A percentile compares a stretch with the other conserved stretches of the same genome.
Evolutionary conservation across 179 eudicot species (phyloP).

Genomic region (Gypsophila paniculata): DNA sequence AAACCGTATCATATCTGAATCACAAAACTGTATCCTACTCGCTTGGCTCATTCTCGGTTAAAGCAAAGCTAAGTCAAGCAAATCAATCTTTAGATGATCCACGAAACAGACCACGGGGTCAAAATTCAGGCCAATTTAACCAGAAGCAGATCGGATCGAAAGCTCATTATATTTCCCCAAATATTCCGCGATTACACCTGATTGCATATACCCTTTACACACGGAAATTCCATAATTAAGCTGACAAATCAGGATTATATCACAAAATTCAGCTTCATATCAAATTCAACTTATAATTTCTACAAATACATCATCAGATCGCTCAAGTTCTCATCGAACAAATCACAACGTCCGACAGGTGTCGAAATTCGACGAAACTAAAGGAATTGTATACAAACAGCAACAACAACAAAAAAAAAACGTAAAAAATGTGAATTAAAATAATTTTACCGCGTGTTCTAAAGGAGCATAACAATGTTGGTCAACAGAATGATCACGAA

Average conservation of each 20-base stretch:
- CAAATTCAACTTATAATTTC: not conserved
- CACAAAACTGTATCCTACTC: no score
- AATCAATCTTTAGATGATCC: not conserved
- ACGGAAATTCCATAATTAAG: not conserved
- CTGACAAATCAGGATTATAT: not conserved
- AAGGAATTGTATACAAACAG: not conserved
- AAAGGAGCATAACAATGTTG: conserved; percentile 16
- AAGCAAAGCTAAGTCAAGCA: not conserved
- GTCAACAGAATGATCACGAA: conserved; percentile 4
- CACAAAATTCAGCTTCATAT: not conserved
- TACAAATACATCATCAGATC: not conserved
- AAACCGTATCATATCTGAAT: no score
- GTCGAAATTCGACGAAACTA: not conserved
- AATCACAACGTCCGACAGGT: not conserved
- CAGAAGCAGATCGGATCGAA: not conserved
- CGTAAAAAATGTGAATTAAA: no score
- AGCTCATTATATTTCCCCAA: not conserved
- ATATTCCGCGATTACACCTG: not conserved
- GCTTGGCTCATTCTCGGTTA: no score
- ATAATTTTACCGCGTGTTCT: conserved; percentile 18
- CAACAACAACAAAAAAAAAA: not conserved
- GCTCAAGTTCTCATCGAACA: not conserved
- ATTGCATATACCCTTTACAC: not conserved
- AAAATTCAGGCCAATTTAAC: not conserved
- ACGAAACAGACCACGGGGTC: not conserved